Evolutionary conservation across 2,329 filamentous ascomycete species (phyloP), one percentile per base, ranked within the genome.

Genomic region (Cryphonectria japonica): DNA sequence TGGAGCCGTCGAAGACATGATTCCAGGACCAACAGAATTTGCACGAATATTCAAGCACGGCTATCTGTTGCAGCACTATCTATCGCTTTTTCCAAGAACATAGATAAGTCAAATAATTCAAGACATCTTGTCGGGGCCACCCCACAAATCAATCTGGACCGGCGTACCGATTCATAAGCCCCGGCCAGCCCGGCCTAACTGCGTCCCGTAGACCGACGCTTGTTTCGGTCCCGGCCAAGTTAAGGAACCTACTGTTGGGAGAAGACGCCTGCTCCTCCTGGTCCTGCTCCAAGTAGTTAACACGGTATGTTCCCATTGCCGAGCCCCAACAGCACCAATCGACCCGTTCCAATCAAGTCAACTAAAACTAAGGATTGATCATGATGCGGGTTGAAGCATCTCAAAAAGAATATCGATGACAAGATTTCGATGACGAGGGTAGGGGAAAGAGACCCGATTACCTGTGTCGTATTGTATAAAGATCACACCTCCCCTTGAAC

Each of bases 161-260:
- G 26, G 52, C n/a, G 19, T 29, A 6, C 26, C 57, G 39, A 65
- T 68, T 60, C 46, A 43, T 68, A 70, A 65, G 69, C 66, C 66
- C 64, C 26, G 26, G 26, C 26, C 26, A 26, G 26, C 1, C 50
- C 50, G 66, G 50, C 60, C 64, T 41, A 60, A 50, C 59, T n/a
- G 59, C 52, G 32, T 16, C 46, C 52, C 41, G 66, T 60, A 26
- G 32, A 41, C 32, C 64, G 22, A 26, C 39, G 5, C 26, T 61
- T 34, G 19, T 61, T 0, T 37, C 32, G 29, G 13, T 22, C 57
- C 26, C 26, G n/a, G 29, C 32, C 32, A 61, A 50, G 46, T 8
- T 7, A n/a, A 50, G 22, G 46, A 11, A 9, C 46, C 46, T 50
- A 50, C 46, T 7, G 19, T 22, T 50, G 22, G 46, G 22, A 50